Base-by-base conservation (phyloP, 2,329 filamentous ascomycete species). In the Apiospora kogelbergensis region DNA sequence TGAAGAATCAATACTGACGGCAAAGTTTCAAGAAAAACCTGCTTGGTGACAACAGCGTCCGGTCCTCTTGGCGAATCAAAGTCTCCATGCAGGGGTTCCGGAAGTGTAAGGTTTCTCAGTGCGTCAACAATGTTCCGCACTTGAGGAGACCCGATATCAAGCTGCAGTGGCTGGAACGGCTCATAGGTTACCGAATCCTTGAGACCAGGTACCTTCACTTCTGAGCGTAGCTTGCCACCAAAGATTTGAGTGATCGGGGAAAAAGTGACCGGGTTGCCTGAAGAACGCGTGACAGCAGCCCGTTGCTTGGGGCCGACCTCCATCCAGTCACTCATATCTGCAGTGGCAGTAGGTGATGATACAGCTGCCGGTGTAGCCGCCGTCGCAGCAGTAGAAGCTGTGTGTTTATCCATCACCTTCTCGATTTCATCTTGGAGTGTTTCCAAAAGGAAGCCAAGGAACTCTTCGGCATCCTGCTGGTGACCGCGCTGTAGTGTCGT, bases 391-490 rank as follows among this genome's bases (percentile, higher is more conserved):
- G 73, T 73, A 6, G 74, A 70, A 7, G 78, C 72, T 33, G 80
- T 77, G 6, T 83, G 81, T 68, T 82, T 83, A 72, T 88, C 88
- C 83, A 97, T 92, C 63, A 95, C 90, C 69, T 90, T 87, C 20
- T 90, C 89, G 78, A 95, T 98, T 80, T 99, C 96, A 72, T 98
- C 95, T 75, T 98, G 95, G 42, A 99, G 88, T 64, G 94, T 93
- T 76, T 97, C 95, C 4, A 99, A 85, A 42, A 99, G 84, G 78
- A 98, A 97, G 0, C 95, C 95, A 30, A 99, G 84, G 74, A 99
- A 99, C 77, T 99, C 96, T 78, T 99, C 94, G 1, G 96, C 96
- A 82, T 99, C 96, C 84, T 99, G 95, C 79, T 99, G 96, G 75
- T 98, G 95, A 20, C 96, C 96, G 70, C 94, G 92, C 91, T 94